Percentiles rank a stretch among this genome's conserved stretches.
These are phyloP conservation scores for Hordeum vulgare DNA, from an alignment of 176 grass and related monocot genomes.

Conservation along the genomic window DNA sequence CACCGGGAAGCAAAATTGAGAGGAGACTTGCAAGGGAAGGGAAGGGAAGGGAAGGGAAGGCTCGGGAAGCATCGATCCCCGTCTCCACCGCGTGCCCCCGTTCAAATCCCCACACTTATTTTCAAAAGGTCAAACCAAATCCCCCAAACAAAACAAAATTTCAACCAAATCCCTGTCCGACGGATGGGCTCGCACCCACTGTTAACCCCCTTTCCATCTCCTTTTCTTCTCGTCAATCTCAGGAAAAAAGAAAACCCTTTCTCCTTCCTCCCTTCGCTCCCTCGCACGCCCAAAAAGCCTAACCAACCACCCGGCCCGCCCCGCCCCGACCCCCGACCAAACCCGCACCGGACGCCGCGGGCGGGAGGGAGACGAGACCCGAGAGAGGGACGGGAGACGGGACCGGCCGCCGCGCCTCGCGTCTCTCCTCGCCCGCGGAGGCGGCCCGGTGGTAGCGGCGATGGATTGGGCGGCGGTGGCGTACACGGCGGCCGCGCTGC, in stretches of 20 bases:
- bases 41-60: too few species aligned
- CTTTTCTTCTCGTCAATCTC: neutral
- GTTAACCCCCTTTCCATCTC: conserved; percentile 23
- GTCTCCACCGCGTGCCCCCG: too few species aligned
- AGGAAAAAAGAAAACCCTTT: neutral
- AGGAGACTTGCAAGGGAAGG: too few species aligned
- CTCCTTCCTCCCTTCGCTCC: neutral
- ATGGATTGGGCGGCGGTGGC: conserved; percentile 56
- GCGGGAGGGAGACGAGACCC: neutral
- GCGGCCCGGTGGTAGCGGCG: neutral
- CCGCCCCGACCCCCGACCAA: neutral
- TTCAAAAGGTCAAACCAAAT: too few species aligned
- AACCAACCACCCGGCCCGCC: neutral
- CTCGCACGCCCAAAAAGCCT: neutral
- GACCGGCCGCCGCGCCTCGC: neutral
- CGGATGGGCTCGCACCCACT: conserved; percentile 5
- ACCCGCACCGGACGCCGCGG: neutral
- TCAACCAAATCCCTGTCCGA: neutral
- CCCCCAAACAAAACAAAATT: neutral
- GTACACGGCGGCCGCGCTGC: conserved; percentile 69
- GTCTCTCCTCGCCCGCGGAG: neutral
- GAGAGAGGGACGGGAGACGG: neutral
- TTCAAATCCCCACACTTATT: too few species aligned
- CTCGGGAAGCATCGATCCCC: too few species aligned
- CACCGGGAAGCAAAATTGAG: too few species aligned